phyloP scores from a whole-genome alignment of 2,329 filamentous ascomycete genomes.

The Zelopaecilomyces penicillatus region DNA sequence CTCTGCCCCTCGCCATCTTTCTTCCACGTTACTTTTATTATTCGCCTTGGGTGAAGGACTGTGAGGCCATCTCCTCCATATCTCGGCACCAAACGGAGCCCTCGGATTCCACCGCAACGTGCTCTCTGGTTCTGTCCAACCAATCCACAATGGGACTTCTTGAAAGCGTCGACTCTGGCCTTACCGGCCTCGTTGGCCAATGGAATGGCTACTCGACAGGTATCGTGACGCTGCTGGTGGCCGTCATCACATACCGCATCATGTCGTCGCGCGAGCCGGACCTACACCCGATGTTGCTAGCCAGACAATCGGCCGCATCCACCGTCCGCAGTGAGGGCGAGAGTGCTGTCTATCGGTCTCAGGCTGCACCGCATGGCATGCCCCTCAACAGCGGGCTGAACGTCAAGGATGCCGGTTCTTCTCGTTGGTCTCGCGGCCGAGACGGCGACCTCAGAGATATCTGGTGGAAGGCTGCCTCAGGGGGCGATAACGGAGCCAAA shows the following conservation, averaged over 20 bases:
- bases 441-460: slow-evolving; percentile 88
- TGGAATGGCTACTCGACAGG: slow-evolving; percentile 75
- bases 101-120: too few relatives aligned
- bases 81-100: too few relatives aligned
- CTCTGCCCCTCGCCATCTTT: too few relatives aligned
- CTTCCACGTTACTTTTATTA: too few relatives aligned
- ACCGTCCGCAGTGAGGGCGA: slow-evolving; percentile 76
- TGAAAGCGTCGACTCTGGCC: slow-evolving; percentile 60
- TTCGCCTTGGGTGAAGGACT: too few relatives aligned
- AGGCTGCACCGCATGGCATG: slow-evolving; percentile 77
- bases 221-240: slow-evolving; percentile 57
- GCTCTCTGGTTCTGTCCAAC: too few relatives aligned
- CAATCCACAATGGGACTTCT: slow-evolving; percentile 30
- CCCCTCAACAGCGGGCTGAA: slow-evolving; percentile 69
- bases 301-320: slow-evolving; percentile 71
- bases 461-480: slow-evolving; percentile 67
- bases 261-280: slow-evolving; percentile 72
- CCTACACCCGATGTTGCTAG: slow-evolving; percentile 83
- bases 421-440: slow-evolving; percentile 74
- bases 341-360: slow-evolving; percentile 77
- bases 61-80: too few relatives aligned
- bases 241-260: slow-evolving; percentile 62
- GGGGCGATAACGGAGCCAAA: slow-evolving; percentile 55
- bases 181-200: slow-evolving; percentile 62
- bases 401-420: slow-evolving; percentile 70